phyloP scores from a whole-genome alignment of 2,329 filamentous ascomycete genomes.

The Venturia aucupariae region DNA sequence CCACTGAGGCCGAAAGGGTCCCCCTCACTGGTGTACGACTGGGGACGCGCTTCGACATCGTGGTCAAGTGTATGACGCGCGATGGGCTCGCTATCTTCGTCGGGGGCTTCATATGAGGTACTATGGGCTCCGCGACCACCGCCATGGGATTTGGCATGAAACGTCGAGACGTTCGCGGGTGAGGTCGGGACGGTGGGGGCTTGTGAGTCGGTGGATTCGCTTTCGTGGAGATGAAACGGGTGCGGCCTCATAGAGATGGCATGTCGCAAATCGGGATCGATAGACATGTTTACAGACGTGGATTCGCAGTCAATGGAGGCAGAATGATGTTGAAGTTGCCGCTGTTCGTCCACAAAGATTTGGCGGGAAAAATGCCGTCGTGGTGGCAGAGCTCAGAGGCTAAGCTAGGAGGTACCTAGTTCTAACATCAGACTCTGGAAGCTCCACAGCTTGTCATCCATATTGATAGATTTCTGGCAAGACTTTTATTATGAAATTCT shows the following conservation, averaged over 20 bases:
- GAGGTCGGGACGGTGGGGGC: constrained; percentile 17
- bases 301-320: too few species aligned
- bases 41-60: constrained; percentile 42
- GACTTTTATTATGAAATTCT: too few species aligned
- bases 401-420: too few species aligned
- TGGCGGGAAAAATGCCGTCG: too few species aligned
- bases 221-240: constrained; percentile 33
- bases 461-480: too few species aligned
- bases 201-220: constrained; percentile 20
- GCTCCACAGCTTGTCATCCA: too few species aligned
- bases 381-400: too few species aligned
- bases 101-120: constrained; percentile 31
- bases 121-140: constrained; percentile 29
- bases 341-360: too few species aligned
- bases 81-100: constrained; percentile 21
- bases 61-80: constrained; percentile 24
- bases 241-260: constrained; percentile 40
- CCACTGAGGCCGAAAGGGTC: constrained; percentile 76
- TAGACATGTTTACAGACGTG: constrained; percentile 16
- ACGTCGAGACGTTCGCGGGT: constrained; percentile 21
- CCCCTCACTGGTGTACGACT: constrained; percentile 52
- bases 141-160: constrained; percentile 18
- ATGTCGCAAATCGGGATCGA: constrained; percentile 38
- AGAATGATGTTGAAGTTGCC: too few species aligned
- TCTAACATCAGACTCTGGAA: too few species aligned